These are phyloP conservation scores for Aspergillus sp. DNA, from an alignment of 2,329 filamentous ascomycete genomes.

Conservation along the genomic window DNA sequence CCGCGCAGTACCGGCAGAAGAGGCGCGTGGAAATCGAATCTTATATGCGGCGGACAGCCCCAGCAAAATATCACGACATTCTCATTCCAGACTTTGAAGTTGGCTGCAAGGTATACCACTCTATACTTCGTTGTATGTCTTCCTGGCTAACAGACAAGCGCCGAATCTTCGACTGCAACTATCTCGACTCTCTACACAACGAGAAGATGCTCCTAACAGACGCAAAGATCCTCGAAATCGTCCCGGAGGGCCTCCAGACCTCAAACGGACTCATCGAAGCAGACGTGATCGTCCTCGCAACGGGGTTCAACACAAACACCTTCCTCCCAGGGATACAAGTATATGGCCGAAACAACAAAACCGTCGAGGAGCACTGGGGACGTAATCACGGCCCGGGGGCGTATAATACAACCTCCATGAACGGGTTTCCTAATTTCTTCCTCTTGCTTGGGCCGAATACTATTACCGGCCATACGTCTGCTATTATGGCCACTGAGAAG, in stretches of 20 bases:
- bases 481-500: conserved; percentile 61
- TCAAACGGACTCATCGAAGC: conserved; percentile 8
- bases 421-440: conserved; percentile 6
- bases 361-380: conserved; percentile 25
- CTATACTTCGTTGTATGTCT: too few relatives aligned
- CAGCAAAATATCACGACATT: conserved; percentile 11
- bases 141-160: background rate
- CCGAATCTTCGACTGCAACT: conserved; percentile 12
- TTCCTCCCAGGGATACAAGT: conserved; percentile 1
- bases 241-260: conserved; percentile 37
- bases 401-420: conserved; percentile 3
- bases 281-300: conserved; percentile 10
- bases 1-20: conserved; percentile 37
- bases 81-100: conserved; percentile 15
- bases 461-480: conserved; percentile 45
- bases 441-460: conserved; percentile 11
- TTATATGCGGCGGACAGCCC: conserved; percentile 24
- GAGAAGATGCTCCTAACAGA: conserved; percentile 49
- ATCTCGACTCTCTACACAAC: conserved; percentile 7
- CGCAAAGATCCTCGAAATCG: conserved; percentile 48
- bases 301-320: conserved; percentile 3
- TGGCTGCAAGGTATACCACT: conserved; percentile 10
- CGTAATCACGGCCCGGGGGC: conserved; percentile 5
- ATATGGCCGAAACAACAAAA: background rate
- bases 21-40: conserved; percentile 37